These are phyloP conservation scores for Globisporangium rhizosaccharum DNA, from an alignment of 352 stramenopile species.

Conservation along the genomic window DNA sequence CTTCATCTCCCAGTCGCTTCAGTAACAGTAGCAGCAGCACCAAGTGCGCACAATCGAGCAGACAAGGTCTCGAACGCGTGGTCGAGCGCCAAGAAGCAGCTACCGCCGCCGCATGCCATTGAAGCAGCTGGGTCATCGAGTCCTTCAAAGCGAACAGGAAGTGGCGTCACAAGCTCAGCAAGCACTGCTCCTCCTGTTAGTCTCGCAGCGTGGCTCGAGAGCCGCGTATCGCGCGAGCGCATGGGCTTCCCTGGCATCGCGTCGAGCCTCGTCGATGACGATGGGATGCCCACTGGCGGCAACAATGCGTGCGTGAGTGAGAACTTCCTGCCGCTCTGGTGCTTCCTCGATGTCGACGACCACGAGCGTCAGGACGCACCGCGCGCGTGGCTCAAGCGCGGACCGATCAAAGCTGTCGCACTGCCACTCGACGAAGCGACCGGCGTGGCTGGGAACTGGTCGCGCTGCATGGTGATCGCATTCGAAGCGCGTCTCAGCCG, in stretches of 20 bases:
- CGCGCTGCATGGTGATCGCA: slow-evolving; percentile 64
- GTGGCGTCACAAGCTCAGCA: slow-evolving; percentile 9
- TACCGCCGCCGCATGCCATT: too few relatives aligned
- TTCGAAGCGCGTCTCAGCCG: slow-evolving; percentile 39
- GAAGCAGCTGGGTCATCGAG: not conserved
- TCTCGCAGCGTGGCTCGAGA: slow-evolving; percentile 45
- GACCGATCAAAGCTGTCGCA: slow-evolving; percentile 56
- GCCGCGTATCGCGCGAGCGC: slow-evolving; percentile 30
- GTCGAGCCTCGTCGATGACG: not conserved
- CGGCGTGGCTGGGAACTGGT: slow-evolving; percentile 62
- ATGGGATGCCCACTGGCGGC: not conserved
- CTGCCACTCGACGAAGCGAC: slow-evolving; percentile 54
- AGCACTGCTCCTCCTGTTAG: slow-evolving; percentile 15
- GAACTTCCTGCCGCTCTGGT: slow-evolving; percentile 68
- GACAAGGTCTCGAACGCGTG: too few relatives aligned
- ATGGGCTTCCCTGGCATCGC: slow-evolving; percentile 41
- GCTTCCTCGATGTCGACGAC: slow-evolving; percentile 60
- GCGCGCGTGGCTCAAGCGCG: slow-evolving; percentile 20
- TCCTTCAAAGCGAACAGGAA: slow-evolving; percentile 9
- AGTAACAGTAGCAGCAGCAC: not conserved
- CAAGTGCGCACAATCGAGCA: not conserved
- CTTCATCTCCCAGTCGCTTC: too few relatives aligned
- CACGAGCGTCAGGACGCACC: slow-evolving; percentile 6
- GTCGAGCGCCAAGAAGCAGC: not conserved
- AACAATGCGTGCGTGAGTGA: slow-evolving; percentile 27